phyloP scores from a whole-genome alignment of 2,329 filamentous ascomycete species.

The Coccinonectria pachysandricola region DNA sequence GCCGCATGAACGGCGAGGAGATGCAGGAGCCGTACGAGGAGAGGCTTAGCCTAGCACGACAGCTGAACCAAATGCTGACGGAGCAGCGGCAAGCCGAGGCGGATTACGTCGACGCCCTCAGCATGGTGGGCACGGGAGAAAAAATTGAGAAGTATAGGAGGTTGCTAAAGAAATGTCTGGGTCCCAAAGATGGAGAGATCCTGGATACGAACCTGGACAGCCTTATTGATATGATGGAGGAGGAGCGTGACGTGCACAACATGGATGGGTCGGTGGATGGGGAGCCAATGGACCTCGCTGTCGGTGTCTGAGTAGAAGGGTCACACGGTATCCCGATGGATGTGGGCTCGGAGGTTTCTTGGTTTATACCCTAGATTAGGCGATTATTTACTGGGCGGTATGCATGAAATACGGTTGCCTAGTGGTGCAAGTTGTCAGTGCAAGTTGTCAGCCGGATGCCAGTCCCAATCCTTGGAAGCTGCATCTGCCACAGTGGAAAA shows the following conservation, averaged over 20 bases:
- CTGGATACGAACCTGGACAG: conserved; percentile 55
- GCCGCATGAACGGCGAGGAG: conserved; percentile 38
- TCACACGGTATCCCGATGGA: too few species aligned
- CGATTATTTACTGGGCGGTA: too few species aligned
- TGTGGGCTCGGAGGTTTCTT: too few species aligned
- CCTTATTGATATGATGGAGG: conserved; percentile 53
- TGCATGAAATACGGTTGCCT: too few species aligned
- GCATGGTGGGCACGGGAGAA: conserved; percentile 59
- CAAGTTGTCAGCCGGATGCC: too few species aligned
- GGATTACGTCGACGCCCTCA: conserved; percentile 59
- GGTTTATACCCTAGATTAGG: conserved; percentile 3
- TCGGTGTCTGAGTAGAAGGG: conserved; percentile 17
- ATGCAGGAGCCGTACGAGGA: conserved; percentile 39
- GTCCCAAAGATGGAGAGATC: conserved; percentile 54
- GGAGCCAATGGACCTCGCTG: conserved; percentile 22
- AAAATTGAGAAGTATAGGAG: conserved; percentile 64
- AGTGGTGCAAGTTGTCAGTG: too few species aligned
- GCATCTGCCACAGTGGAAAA: too few species aligned
- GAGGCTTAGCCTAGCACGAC: conserved; percentile 45
- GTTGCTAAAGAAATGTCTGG: conserved; percentile 58
- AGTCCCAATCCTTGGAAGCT: too few species aligned
- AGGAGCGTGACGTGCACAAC: conserved; percentile 40
- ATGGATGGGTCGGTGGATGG: conserved; percentile 21
- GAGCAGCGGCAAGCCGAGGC: conserved; percentile 53
- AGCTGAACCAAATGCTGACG: conserved; percentile 44